Evolutionary conservation across 768 basidiomycete species (phyloP), one percentile per base, ranked within the genome.

Genomic region (Tremella yokohamensis): DNA sequence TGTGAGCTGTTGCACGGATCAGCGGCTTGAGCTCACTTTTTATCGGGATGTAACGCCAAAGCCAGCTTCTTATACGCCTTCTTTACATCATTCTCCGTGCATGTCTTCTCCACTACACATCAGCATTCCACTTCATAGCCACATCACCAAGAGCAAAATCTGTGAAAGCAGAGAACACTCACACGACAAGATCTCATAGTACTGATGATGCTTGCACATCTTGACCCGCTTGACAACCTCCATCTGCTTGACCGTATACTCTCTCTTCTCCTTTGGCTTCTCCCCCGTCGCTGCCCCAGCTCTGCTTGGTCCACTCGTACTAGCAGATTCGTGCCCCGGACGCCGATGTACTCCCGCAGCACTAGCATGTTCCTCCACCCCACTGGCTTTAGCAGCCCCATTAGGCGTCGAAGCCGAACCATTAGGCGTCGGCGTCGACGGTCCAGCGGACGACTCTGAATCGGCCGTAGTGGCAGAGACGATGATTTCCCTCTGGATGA

Each of bases 61-160:
- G 92, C 92, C 60, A 94, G 82, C 89, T 96, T 98, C 54, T 92
- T 83, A 81, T 97, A 98, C 8, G 93, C 51, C 51, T 52, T 52
- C 34, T 52, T 52, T 18, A 78, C 68, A 52, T 77, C 76, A 20
- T 65, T 67, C 50, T 78, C 77, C 2, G 69, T 54, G 54, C 76
- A 76, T 0, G 55, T 65, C 44, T 63, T 65, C 50, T 77, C 68
- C 20, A 78, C 77, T 78, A 48, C 11, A 47, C 3, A n/a, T 63
- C 52, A 60, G 65, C 38, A 15, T 9, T 19, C 38, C n/a, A 6
- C 19, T 25, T 42, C 3, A 47, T 40, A 11, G 22, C 42, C 42
- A 45, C 4, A n/a, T n/a, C n/a, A 8, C 42, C 42, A 45, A 45
- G n/a, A 45, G 8, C 42, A 18, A 40, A 18, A 40, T 11, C 18